phyloP scores from a whole-genome alignment of 2,329 filamentous ascomycete genomes.

The Harringtonia lauricola region DNA sequence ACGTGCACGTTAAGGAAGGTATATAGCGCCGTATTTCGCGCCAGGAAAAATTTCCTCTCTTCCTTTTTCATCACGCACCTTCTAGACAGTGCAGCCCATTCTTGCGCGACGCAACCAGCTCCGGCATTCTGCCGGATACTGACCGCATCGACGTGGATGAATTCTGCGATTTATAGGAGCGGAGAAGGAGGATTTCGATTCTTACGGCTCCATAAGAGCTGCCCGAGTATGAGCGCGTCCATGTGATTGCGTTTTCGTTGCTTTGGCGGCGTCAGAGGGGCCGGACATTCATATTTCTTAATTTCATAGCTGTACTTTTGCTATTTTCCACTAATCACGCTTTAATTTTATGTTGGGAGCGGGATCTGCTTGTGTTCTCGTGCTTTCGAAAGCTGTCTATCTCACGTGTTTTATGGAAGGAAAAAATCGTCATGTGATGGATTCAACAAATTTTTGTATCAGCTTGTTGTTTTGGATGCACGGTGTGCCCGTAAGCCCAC shows the following conservation, averaged over 20 bases:
- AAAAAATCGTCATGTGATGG: no score
- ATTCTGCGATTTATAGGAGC: constrained; percentile 47
- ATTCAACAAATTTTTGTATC: no score
- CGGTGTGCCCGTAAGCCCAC: no score
- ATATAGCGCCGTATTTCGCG: no score
- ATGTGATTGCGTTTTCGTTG: constrained; percentile 33
- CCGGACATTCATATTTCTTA: constrained; percentile 44
- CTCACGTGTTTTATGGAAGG: no score
- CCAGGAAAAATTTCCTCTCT: not conserved
- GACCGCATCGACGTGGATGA: constrained; percentile 51
- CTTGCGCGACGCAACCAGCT: constrained; percentile 40
- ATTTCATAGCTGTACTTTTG: not conserved
- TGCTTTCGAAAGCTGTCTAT: no score
- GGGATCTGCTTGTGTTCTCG: no score
- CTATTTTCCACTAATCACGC: no score
- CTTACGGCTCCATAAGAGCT: constrained; percentile 44
- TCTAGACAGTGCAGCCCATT: constrained; percentile 74
- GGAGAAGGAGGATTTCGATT: constrained; percentile 33
- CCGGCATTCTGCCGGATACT: constrained; percentile 58
- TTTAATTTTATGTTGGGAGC: no score
- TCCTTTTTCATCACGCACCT: constrained; percentile 1
- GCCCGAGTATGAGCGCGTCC: constrained; percentile 34
- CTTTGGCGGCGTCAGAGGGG: constrained; percentile 78
- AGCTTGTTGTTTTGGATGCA: no score
- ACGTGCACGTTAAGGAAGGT: not conserved